These are phyloP conservation scores for Suhomyces faveliae DNA, from an alignment of 805 yeast genomes.

Conservation along the genomic window DNA sequence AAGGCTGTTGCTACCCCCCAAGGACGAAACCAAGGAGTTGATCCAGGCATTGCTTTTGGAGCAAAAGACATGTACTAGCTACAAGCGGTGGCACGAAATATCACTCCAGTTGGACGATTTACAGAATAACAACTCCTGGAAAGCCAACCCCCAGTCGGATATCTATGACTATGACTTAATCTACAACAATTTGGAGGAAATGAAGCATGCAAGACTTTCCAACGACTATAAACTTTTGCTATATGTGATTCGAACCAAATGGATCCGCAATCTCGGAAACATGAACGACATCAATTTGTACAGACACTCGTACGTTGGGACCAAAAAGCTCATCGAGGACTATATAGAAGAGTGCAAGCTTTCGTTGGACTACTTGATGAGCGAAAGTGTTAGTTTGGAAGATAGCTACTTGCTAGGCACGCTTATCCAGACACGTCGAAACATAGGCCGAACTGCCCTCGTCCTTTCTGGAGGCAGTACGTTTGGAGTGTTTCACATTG, in stretches of 20 bases:
- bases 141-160: slow-evolving; percentile 54
- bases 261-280: slow-evolving; percentile 83
- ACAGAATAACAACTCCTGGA: slow-evolving; percentile 72
- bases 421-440: slow-evolving; percentile 82
- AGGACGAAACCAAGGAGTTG: slow-evolving; percentile 21
- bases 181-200: slow-evolving; percentile 47
- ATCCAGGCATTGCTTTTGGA: slow-evolving; percentile 25
- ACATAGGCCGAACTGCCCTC: slow-evolving; percentile 90
- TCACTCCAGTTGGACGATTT: slow-evolving; percentile 64
- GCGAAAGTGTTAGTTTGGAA: slow-evolving; percentile 49
- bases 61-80: slow-evolving; percentile 39
- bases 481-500: slow-evolving; percentile 89
- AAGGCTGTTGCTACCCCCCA: slow-evolving; percentile 17
- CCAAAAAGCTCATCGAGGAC: slow-evolving; percentile 79
- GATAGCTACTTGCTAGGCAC: slow-evolving; percentile 71
- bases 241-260: slow-evolving; percentile 76
- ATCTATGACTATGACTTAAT: slow-evolving; percentile 73
- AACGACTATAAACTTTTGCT: slow-evolving; percentile 62
- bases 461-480: slow-evolving; percentile 97
- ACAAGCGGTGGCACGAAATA: slow-evolving; percentile 64
- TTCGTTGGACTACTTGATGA: slow-evolving; percentile 40
- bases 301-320: slow-evolving; percentile 78
- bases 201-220: slow-evolving; percentile 56
- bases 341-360: slow-evolving; percentile 74
- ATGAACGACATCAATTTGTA: slow-evolving; percentile 81